Percentiles rank a stretch among this genome's conserved stretches.
Conservation (phyloP, 1,284 basidiomycete genomes). For the Coniophora puteana region DNA sequence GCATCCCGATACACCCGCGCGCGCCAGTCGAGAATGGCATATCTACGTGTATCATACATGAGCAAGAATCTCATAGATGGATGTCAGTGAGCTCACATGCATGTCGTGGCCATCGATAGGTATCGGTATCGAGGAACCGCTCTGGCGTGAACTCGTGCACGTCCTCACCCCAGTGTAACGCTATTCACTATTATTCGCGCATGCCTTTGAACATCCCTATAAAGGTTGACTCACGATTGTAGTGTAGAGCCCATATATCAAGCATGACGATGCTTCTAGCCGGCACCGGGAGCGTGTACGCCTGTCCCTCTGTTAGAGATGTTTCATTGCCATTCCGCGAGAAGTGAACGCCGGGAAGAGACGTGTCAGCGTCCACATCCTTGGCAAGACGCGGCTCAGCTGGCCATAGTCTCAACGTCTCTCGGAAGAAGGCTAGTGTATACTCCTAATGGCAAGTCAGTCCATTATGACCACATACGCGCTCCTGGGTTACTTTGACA, state of each 20-base stretch:
- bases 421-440: conserved; percentile 36
- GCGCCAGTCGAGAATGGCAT: conserved; percentile 36
- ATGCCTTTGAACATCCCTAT: not conserved
- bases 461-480: not conserved
- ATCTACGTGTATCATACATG: conserved; percentile 15
- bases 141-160: conserved; percentile 39
- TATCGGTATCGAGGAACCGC: conserved; percentile 40
- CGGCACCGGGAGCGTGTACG: conserved; percentile 34
- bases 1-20: conserved; percentile 38
- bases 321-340: conserved; percentile 19
- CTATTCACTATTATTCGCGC: conserved; percentile 10
- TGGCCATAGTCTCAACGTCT: conserved; percentile 40
- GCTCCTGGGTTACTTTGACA: not conserved
- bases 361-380: conserved; percentile 29
- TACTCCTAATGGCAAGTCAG: conserved; percentile 30
- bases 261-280: conserved; percentile 34
- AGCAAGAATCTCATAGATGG: not conserved
- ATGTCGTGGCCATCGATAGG: conserved; percentile 35
- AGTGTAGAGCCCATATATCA: conserved; percentile 36
- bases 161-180: conserved; percentile 41
- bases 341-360: conserved; percentile 33
- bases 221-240: conserved; percentile 25
- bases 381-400: conserved; percentile 38
- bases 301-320: conserved; percentile 24
- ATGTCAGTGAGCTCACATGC: conserved; percentile 17